Base-by-base conservation (phyloP, 2,329 filamentous ascomycete species). In the Knoxdaviesia proteae region DNA sequence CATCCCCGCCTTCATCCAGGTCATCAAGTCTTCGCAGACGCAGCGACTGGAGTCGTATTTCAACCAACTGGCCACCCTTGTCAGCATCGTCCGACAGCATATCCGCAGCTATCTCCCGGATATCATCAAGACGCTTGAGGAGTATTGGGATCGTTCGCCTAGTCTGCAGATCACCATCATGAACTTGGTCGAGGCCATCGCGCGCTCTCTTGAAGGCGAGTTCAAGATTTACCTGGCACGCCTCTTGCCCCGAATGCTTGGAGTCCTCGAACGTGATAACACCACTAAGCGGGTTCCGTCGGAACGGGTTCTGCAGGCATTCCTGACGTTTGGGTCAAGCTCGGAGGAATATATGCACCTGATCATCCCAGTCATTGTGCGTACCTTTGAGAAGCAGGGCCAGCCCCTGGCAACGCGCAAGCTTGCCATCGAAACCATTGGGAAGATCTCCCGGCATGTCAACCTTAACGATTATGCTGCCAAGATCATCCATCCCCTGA, bases 271-370 rank as follows among this genome's bases (percentile, higher is more conserved):
- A 49, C 82, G 86, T 48, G 90, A 98, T 54, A 68, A 65, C 6
- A 80, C 80, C 1, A 63, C 70, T 1, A 80, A 84, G 53, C 72
- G 84, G n/a, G 69, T 74, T 9, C 80, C 86, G 3, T 93, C 87
- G 0, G 86, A 94, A 56, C 80, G 80, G 51, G 87, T 98, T 4
- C 67, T 99, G 30, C 90, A 96, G 55, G 87, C 88, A 0, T 94
- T 99, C 58, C 64, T 98, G 32, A 83, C 98, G 1, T 98, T 98
- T 56, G 92, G 92, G 1, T 80, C 87, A 0, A 96, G 87, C 53
- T 83, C 82, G 7, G 90, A 98, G 56, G 90, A 98, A 57, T 98
- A 98, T 58, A 98, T 98, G 90, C 90, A 98, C 56, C 68, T 98
- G 42, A 96, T 99, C 50, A 84, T 98, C 42, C 90, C 90, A 0